Base-by-base conservation (phyloP, 2,329 filamentous ascomycete species). In the Cercospora janseana region DNA sequence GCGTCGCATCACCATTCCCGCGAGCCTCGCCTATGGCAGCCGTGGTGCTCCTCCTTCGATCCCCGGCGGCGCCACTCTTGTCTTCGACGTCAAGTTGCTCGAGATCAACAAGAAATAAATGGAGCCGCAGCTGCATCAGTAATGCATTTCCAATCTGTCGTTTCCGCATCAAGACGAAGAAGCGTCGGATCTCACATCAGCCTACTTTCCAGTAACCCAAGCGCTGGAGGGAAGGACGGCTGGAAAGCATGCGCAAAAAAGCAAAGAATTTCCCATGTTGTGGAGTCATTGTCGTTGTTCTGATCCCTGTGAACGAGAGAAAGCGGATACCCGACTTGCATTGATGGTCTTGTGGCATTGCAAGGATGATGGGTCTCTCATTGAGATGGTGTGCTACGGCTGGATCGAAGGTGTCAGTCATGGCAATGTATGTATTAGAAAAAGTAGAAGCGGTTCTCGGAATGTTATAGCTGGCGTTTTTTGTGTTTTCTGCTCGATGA, bases 1-100 rank as follows among this genome's bases (percentile, higher is more conserved):
- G 80, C 88, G 93, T 66, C 86, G 93, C 62, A 79, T 98, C 65
- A 91, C 84, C 57, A 90, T 98, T 65, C 94, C 94, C 40, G 79
- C 93, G 40, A 76, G 86, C 64, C 82, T 92, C 52, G 94, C 87
- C 64, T 98, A 98, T 72, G 93, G 94, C 72, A 90, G 82, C 74
- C 86, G 88, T 75, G 77, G 58, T 21, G 53, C 79, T 55, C 73
- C 87, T 18, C 87, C 89, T 43, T 90, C 87, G 60, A 97, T 98
- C 63, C 93, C 93, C 18, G 80, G 79, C 63, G 96, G 97, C 81
- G 92, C 89, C 70, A 88, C 86, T 61, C 76, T 98, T 70, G 81
- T 87, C 69, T 98, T 98, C 71, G 94, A 98, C 70, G 70, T 78
- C 67, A 78, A 78, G 72, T 68, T 74, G 51, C 67, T 78, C 47